phyloP scores from a whole-genome alignment of 495 filamentous ascomycete species.

The Diplogelasinospora grovesii region DNA sequence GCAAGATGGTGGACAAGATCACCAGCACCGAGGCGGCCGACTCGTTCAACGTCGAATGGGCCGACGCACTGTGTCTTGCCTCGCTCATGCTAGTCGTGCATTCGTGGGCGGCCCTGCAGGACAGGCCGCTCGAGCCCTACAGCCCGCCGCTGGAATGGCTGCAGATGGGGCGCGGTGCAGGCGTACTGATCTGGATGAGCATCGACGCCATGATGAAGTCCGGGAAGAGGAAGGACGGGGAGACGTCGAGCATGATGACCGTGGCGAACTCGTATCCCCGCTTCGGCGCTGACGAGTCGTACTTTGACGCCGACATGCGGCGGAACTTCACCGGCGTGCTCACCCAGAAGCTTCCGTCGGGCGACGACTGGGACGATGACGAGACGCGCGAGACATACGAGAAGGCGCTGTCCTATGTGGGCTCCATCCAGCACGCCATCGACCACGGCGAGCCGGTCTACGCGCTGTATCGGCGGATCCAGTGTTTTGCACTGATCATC shows the following conservation, averaged over 20 bases:
- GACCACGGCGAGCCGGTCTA: slow-evolving; percentile 15
- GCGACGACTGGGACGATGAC: slow-evolving; percentile 25
- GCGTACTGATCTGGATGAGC: slow-evolving; percentile 9
- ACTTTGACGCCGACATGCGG: slow-evolving; percentile 16
- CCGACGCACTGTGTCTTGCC: slow-evolving; percentile 31
- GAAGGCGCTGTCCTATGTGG: slow-evolving; percentile 27
- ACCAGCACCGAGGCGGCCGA: too few species aligned
- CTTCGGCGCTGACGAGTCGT: slow-evolving; percentile 9
- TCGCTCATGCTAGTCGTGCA: slow-evolving; percentile 22
- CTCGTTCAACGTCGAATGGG: slow-evolving; percentile 24
- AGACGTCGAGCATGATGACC: slow-evolving; percentile 10
- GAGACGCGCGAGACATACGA: slow-evolving; percentile 29
- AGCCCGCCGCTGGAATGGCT: slow-evolving; percentile 34
- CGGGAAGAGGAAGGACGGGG: slow-evolving; percentile 4
- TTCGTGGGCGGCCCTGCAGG: slow-evolving; percentile 23
- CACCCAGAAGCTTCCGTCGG: slow-evolving; percentile 6
- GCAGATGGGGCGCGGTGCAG: slow-evolving; percentile 9
- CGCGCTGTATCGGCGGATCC: slow-evolving; percentile 26
- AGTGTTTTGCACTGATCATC: slow-evolving; percentile 31
- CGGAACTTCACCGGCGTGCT: slow-evolving; percentile 18
- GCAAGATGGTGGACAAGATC: slow-evolving; percentile 24
- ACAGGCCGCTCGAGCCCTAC: slow-evolving; percentile 27
- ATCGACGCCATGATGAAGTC: slow-evolving; percentile 3
- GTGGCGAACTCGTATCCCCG: slow-evolving; percentile 6
- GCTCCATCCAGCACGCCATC: slow-evolving; percentile 23